Base-by-base conservation (phyloP, 1,284 basidiomycete genomes). In the Anthracocystis walkeri region DNA sequence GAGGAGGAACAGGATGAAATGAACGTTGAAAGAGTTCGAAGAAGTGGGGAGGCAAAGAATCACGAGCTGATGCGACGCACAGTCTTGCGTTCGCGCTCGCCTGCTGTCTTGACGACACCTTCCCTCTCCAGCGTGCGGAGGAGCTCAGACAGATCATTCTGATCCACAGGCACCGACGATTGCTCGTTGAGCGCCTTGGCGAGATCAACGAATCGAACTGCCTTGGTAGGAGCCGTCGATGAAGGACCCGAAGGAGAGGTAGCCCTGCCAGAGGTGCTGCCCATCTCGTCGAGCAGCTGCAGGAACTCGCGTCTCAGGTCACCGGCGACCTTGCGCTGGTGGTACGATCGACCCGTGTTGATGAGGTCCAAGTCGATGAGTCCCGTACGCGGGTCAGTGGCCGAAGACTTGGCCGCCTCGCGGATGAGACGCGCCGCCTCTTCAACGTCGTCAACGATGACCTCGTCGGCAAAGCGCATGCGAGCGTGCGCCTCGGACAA, bases 291-390 rank as follows among this genome's bases (percentile, higher is more conserved):
- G 44, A 84, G 67, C 54, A 84, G 71, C 46, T 62, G 60, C n/a
- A 83, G 57, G 38, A 84, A 65, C 68, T 84, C 81, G 41, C 74
- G 59, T 23, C 80, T 68, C 54, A 84, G 63, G 50, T 84, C 83
- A 38, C 82, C 80, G 7, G 80, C 83, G 21, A 84, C 64, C 54
- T 76, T 79, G 66, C 95, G 88, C 86, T 95, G 92, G 35, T 93
- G 91, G 67, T 90, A 87, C 3, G 93, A 94, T 25, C 93, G 93
- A 6, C 96, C 96, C 0, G 95, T 97, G 84, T 95, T 96, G 82
- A 99, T 90, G 80, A 99, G 87, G 68, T 96, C 94, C 89, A 99
- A 92, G 85, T 99, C 96, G 82, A 98, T 94, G 87, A 94, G 92
- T 59, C 95, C 95, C 1, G 95, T 98, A 35, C 93, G 89, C 8